phyloP scores from a whole-genome alignment of 2,329 filamentous ascomycete species.

The Alternaria sp. region DNA sequence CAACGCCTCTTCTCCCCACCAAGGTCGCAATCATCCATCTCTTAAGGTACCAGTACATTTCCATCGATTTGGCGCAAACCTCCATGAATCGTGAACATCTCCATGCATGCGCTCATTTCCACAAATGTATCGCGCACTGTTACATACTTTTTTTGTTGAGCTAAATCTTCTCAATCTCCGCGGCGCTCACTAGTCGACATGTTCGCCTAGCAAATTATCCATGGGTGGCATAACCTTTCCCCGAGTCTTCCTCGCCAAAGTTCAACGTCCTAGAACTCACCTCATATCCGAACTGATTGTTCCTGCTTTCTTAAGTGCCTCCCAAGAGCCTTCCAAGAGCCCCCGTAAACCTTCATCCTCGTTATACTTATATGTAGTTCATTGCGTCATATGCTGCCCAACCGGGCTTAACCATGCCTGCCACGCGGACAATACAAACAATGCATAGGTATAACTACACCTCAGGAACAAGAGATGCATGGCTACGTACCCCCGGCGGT shows the following conservation, averaged over 20 bases:
- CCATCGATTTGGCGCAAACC: background rate
- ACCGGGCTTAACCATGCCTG: background rate
- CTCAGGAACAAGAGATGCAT: background rate
- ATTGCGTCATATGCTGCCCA: background rate
- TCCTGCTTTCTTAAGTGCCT: background rate
- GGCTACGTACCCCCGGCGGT: background rate
- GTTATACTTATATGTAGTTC: background rate
- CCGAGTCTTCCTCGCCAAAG: background rate
- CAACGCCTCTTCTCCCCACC: background rate
- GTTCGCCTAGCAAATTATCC: background rate
- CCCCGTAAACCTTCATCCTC: background rate
- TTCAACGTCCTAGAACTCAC: background rate
- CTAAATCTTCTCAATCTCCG: background rate
- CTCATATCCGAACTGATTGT: background rate
- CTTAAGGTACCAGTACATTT: background rate
- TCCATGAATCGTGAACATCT: background rate
- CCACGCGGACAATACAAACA: background rate
- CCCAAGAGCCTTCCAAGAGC: background rate
- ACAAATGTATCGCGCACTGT: background rate
- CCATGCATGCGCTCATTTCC: background rate
- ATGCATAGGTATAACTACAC: background rate
- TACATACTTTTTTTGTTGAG: background rate
- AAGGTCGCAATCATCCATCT: background rate
- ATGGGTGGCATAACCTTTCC: background rate
- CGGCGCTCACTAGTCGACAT: background rate